These are phyloP conservation scores for Silene vulgaris DNA, from an alignment of 179 eudicot species.

Conservation along the genomic window DNA sequence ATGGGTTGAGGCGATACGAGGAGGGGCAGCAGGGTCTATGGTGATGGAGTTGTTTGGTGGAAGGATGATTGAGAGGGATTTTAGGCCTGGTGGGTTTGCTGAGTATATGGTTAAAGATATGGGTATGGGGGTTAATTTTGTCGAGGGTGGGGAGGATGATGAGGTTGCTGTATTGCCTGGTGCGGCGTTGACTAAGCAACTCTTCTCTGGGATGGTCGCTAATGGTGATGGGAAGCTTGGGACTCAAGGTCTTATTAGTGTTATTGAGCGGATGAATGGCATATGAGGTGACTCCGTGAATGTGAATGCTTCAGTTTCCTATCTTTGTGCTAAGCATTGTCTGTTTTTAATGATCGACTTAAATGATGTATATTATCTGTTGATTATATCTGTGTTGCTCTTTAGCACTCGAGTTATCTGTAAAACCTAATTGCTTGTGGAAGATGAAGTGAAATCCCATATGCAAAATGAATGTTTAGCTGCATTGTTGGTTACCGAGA, in stretches of 20 bases:
- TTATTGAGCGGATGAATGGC: constrained; percentile 73
- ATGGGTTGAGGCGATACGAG: constrained; percentile 65
- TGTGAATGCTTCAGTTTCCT: constrained; percentile 2
- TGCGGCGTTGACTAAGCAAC: constrained; percentile 63
- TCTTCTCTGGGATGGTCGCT: constrained; percentile 76
- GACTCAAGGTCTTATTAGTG: constrained; percentile 61
- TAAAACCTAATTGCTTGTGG: not conserved
- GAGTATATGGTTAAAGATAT: constrained; percentile 86
- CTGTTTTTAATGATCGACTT: not conserved
- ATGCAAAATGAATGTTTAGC: not conserved
- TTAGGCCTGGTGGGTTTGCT: constrained; percentile 67
- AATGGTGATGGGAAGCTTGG: constrained; percentile 86
- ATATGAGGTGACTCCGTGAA: constrained; percentile 21
- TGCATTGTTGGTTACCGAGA: not conserved
- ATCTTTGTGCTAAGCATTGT: not conserved
- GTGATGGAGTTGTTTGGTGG: constrained; percentile 76
- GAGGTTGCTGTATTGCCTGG: constrained; percentile 60
- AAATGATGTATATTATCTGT: not conserved
- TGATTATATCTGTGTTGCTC: not conserved
- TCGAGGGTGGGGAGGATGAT: constrained; percentile 38
- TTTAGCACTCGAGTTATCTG: not conserved
- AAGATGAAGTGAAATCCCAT: not conserved
- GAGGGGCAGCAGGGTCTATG: constrained; percentile 69
- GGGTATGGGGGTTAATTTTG: constrained; percentile 78
- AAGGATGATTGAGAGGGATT: constrained; percentile 66